A percentile compares a stretch with the other conserved stretches of the same genome.
These are phyloP conservation scores for Fusarium tjaetaba DNA, from an alignment of 2,329 filamentous ascomycete species.

Conservation along the genomic window DNA sequence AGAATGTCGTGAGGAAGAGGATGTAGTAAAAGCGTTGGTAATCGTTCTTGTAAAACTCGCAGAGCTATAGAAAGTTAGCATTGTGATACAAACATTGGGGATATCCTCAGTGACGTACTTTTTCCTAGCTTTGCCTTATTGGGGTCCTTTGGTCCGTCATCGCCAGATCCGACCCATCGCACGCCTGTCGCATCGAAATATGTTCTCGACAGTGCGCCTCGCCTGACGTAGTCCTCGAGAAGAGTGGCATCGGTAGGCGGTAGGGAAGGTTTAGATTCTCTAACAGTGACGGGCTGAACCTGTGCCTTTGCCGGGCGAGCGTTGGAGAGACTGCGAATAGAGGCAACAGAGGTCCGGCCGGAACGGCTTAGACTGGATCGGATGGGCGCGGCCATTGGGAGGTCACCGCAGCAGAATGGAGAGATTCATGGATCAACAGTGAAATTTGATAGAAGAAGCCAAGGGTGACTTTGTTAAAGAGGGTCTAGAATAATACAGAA, in stretches of 20 bases:
- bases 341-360: constrained; percentile 36
- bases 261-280: constrained; percentile 4
- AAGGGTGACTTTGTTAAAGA: not conserved
- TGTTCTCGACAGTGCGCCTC: constrained; percentile 36
- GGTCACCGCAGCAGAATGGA: constrained; percentile 39
- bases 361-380: constrained; percentile 43
- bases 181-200: constrained; percentile 49
- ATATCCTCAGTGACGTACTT: constrained; percentile 56
- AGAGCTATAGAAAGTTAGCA: constrained; percentile 58
- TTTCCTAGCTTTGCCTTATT: constrained; percentile 72
- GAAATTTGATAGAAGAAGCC: not conserved
- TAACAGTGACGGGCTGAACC: constrained; percentile 39
- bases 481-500: not conserved
- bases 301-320: constrained; percentile 47
- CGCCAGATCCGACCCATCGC: constrained; percentile 40
- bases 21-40: constrained; percentile 73
- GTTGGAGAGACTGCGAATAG: constrained; percentile 44
- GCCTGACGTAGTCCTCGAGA: constrained; percentile 12
- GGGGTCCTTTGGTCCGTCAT: constrained; percentile 57
- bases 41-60: constrained; percentile 70
- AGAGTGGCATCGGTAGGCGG: constrained; percentile 8
- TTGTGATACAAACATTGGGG: not conserved
- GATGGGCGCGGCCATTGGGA: constrained; percentile 49
- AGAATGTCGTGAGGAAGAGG: constrained; percentile 80
- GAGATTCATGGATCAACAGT: constrained; percentile 37